Evolutionary conservation across 2,329 filamentous ascomycete species (phyloP).

Genomic region (Colletotrichum cordylinicola): DNA sequence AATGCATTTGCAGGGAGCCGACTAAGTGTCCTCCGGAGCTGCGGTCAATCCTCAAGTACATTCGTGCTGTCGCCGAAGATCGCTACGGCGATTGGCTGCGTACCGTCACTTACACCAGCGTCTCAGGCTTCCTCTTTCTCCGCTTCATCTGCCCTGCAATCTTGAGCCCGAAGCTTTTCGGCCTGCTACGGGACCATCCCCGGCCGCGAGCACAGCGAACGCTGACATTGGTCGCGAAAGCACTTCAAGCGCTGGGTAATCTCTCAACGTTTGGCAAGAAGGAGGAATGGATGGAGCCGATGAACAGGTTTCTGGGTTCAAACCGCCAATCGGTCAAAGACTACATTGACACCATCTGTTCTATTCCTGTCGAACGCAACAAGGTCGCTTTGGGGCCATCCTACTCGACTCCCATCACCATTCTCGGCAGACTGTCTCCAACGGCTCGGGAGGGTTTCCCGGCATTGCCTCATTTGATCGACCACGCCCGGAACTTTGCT

Average conservation of each 20-base stretch:
- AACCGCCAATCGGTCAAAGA: slow-evolving; percentile 83
- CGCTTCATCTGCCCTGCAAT: slow-evolving; percentile 97
- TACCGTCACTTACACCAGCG: slow-evolving; percentile 90
- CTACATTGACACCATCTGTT: slow-evolving; percentile 87
- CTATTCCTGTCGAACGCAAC: slow-evolving; percentile 76
- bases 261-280: slow-evolving; percentile 91
- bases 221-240: slow-evolving; percentile 90
- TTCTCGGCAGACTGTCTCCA: slow-evolving; percentile 80
- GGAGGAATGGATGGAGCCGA: slow-evolving; percentile 98
- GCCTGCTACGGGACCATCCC: slow-evolving; percentile 82
- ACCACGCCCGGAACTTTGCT: slow-evolving; percentile 85
- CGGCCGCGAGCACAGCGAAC: slow-evolving; percentile 84
- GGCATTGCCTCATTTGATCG: slow-evolving; percentile 89
- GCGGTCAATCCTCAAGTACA: slow-evolving; percentile 85
- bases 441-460: slow-evolving; percentile 91
- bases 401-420: slow-evolving; percentile 92
- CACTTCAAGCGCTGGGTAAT: slow-evolving; percentile 88
- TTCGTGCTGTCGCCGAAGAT: slow-evolving; percentile 90
- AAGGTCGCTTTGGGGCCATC: slow-evolving; percentile 63
- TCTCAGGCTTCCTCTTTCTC: slow-evolving; percentile 92
- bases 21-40: slow-evolving; percentile 80
- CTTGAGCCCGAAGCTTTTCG: slow-evolving; percentile 92
- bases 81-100: slow-evolving; percentile 92
- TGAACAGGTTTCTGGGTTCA: slow-evolving; percentile 84
- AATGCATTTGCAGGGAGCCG: slow-evolving; percentile 78